A percentile compares a stretch with the other conserved stretches of the same genome.
Conservation (phyloP, 23 red algal genomes). For the Gracilaria vermiculophylla region DNA sequence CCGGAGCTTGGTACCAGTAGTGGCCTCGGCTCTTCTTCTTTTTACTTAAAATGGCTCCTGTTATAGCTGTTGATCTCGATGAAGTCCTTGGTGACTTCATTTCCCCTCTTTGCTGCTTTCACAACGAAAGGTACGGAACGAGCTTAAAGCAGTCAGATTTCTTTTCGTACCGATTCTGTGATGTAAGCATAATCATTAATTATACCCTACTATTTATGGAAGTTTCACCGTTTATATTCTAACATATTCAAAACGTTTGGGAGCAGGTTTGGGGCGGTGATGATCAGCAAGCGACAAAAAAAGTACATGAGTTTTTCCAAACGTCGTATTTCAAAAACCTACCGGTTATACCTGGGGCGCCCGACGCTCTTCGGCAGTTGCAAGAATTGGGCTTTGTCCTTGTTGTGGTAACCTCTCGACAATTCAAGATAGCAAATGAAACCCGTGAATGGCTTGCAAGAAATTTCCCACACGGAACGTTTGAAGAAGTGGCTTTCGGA, state of each 20-base stretch:
- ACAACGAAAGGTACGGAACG: conserved; percentile 67
- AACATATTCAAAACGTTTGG: conserved; percentile 23
- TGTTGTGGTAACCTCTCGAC: conserved; percentile 83
- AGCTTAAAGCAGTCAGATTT: conserved; percentile 29
- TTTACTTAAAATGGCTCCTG: background rate
- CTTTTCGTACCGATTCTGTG: conserved; percentile 61
- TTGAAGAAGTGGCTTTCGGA: conserved; percentile 65
- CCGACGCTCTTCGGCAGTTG: conserved; percentile 36
- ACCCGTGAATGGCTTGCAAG: conserved; percentile 70
- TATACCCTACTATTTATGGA: background rate
- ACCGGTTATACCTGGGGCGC: conserved; percentile 68
- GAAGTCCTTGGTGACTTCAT: conserved; percentile 74
- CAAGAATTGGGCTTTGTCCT: conserved; percentile 54
- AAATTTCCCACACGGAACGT: conserved; percentile 49
- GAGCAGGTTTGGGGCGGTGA: conserved; percentile 84
- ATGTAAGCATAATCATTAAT: conserved; percentile 22
- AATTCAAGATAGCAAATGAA: conserved; percentile 65
- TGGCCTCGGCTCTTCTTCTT: background rate
- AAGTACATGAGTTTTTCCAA: conserved; percentile 78
- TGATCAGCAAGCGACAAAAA: conserved; percentile 59
- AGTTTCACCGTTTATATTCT: background rate
- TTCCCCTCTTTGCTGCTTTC: conserved; percentile 41
- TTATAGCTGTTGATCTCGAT: conserved; percentile 79
- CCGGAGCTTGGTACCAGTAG: background rate
- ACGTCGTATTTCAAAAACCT: conserved; percentile 57